Conservation (phyloP, 148 eudicot species). For the Nepenthes mirabilis region DNA sequence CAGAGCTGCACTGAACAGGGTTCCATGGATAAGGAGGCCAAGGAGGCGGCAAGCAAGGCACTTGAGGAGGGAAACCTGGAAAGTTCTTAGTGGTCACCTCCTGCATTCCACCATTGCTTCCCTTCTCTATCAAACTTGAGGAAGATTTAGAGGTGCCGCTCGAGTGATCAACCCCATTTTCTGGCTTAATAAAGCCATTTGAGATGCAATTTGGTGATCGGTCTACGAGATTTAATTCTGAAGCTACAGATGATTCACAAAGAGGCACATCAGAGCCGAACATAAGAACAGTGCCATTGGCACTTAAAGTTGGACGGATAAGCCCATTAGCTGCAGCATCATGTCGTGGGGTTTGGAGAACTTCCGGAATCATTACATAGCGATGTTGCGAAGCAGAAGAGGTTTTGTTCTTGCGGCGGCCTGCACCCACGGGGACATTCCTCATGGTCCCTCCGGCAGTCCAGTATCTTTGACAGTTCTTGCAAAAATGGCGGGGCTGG, state of each 20-base stretch:
- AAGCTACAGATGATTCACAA: slow-evolving; percentile 17
- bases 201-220: slow-evolving; percentile 4
- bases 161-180: slow-evolving; percentile 8
- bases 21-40: slow-evolving; percentile 34
- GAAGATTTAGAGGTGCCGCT: slow-evolving; percentile 4
- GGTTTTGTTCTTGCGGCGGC: slow-evolving; percentile 52
- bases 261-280: slow-evolving; percentile 24
- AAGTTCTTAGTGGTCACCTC: slow-evolving; percentile 8
- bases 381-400: slow-evolving; percentile 18
- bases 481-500: slow-evolving; percentile 65
- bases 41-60: slow-evolving; percentile 22
- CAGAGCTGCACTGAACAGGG: slow-evolving; percentile 13
- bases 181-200: slow-evolving; percentile 9
- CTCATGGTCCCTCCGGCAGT: slow-evolving; percentile 64
- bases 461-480: slow-evolving; percentile 64
- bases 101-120: slow-evolving; percentile 8
- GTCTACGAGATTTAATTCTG: slow-evolving; percentile 11
- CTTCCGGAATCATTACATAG: slow-evolving; percentile 18
- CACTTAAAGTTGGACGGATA: slow-evolving; percentile 8
- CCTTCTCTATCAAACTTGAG: slow-evolving; percentile 14
- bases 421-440: slow-evolving; percentile 52
- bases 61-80: slow-evolving; percentile 8
- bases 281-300: slow-evolving; percentile 18
- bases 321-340: slow-evolving; percentile 8
- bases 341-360: slow-evolving; percentile 12